phyloP scores from a whole-genome alignment of 257 asterid species.

The Fraxinus pennsylvanica region DNA sequence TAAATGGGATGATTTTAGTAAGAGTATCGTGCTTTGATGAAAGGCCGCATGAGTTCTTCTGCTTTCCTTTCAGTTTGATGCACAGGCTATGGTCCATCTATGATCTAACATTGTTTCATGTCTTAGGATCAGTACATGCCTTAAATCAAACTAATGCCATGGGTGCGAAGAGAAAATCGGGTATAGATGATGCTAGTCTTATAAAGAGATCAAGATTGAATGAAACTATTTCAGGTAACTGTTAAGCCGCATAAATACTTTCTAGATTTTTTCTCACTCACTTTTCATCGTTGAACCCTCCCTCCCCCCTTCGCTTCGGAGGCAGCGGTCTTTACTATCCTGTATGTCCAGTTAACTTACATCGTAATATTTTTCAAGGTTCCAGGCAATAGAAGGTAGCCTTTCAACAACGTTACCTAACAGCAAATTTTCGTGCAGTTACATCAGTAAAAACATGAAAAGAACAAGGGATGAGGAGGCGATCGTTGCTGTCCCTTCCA shows the following conservation, averaged over 20 bases:
- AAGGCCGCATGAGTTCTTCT: neutral
- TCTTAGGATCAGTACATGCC: constrained; percentile 26
- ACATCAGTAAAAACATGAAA: constrained; percentile 34
- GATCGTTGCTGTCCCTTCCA: constrained; percentile 35
- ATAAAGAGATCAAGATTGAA: constrained; percentile 50
- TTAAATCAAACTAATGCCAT: constrained; percentile 16
- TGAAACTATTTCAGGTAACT: constrained; percentile 35
- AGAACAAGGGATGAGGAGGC: constrained; percentile 52
- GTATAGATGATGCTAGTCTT: constrained; percentile 34
- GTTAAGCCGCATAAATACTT: constrained; percentile 22
- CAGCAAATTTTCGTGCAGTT: constrained; percentile 37
- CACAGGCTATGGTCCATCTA: constrained; percentile 12
- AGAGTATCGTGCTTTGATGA: too few relatives aligned
- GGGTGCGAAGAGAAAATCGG: constrained; percentile 51
- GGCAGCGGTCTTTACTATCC: neutral
- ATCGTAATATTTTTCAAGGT: constrained; percentile 30
- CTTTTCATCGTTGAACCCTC: neutral
- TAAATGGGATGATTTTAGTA: neutral
- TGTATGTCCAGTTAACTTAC: neutral
- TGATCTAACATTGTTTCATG: neutral
- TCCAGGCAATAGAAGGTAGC: constrained; percentile 21
- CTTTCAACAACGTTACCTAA: constrained; percentile 4
- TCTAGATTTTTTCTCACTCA: neutral
- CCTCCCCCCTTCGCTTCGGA: neutral
- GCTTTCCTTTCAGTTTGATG: neutral